Conservation (phyloP, 306 rosid species). For the Parietaria judaica region DNA sequence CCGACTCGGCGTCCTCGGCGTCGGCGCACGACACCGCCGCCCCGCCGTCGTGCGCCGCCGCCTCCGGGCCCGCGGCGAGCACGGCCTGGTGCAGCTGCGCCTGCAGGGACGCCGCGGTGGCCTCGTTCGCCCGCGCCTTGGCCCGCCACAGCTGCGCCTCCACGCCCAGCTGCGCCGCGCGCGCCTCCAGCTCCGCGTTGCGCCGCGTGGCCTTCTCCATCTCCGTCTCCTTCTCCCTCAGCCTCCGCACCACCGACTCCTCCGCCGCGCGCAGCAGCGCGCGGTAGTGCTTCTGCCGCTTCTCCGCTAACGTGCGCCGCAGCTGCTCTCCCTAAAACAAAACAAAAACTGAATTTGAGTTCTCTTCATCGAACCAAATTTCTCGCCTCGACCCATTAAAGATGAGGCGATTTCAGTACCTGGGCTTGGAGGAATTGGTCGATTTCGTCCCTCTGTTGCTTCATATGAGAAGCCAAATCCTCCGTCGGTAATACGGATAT, state of each 20-base stretch:
- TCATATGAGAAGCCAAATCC: slow-evolving; percentile 53
- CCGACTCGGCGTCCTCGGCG: slow-evolving; percentile 90
- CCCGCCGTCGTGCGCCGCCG: slow-evolving; percentile 25
- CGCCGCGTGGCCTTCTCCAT: slow-evolving; percentile 60
- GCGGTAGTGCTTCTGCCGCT: slow-evolving; percentile 54
- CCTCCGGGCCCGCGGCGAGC: slow-evolving; percentile 23
- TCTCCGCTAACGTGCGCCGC: slow-evolving; percentile 56
- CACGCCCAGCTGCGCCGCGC: slow-evolving; percentile 60
- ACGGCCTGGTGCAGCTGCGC: slow-evolving; percentile 73
- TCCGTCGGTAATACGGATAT: slow-evolving; percentile 47
- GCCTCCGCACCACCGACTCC: slow-evolving; percentile 40
- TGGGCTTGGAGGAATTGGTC: slow-evolving; percentile 66
- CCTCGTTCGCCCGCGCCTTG: slow-evolving; percentile 67
- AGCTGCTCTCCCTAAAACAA: slow-evolving; percentile 60
- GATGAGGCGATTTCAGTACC: slow-evolving; percentile 32
- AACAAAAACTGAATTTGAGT: neutral
- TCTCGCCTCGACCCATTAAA: slow-evolving; percentile 3
- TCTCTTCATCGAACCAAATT: neutral
- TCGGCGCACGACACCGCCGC: slow-evolving; percentile 39
- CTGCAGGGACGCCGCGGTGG: slow-evolving; percentile 55
- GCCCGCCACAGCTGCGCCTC: slow-evolving; percentile 87
- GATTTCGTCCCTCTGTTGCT: slow-evolving; percentile 64
- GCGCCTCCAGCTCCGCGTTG: slow-evolving; percentile 70
- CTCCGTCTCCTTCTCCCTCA: slow-evolving; percentile 63
- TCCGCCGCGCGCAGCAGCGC: slow-evolving; percentile 53